Evolutionary conservation across 1,284 basidiomycete genomes (phyloP).

Genomic region (Serendipita sp.): DNA sequence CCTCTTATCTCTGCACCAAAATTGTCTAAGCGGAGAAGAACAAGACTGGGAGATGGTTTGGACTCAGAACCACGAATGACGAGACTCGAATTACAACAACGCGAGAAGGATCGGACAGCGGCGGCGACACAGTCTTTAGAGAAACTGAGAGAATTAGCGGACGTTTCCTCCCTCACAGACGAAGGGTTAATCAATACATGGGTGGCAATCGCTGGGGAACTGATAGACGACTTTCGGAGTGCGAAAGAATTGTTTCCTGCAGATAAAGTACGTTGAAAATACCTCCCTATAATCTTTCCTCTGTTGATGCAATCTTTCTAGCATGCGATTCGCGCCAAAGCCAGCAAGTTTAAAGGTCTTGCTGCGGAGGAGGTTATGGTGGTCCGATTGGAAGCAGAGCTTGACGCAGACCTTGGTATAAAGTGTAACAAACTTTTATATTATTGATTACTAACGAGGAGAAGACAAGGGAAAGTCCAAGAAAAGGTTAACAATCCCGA

Average conservation of each 20-base stretch:
- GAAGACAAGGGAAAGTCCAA: slow-evolving; percentile 20
- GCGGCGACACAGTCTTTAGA: slow-evolving; percentile 24
- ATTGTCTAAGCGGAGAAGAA: not conserved
- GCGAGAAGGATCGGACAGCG: slow-evolving; percentile 17
- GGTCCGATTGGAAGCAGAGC: slow-evolving; percentile 55
- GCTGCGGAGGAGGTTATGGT: slow-evolving; percentile 59
- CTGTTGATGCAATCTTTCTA: not conserved
- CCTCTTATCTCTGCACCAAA: slow-evolving; percentile 16
- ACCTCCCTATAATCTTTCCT: not conserved
- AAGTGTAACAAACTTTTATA: not conserved
- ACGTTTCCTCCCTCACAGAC: slow-evolving; percentile 1
- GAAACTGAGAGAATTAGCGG: slow-evolving; percentile 24
- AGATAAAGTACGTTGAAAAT: slow-evolving; percentile 38
- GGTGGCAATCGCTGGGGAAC: slow-evolving; percentile 69
- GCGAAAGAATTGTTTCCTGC: slow-evolving; percentile 72
- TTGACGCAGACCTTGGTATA: slow-evolving; percentile 20
- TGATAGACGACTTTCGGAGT: slow-evolving; percentile 80
- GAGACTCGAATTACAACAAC: slow-evolving; percentile 9
- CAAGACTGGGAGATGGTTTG: slow-evolving; percentile 19
- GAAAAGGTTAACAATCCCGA: slow-evolving; percentile 13
- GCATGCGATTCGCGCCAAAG: slow-evolving; percentile 18
- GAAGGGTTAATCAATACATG: slow-evolving; percentile 28
- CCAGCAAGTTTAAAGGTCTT: slow-evolving; percentile 20
- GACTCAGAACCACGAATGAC: slow-evolving; percentile 23
- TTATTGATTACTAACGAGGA: slow-evolving; percentile 16